Conservation (phyloP, 208 protist species). For the Angomonas ambiguus region DNA sequence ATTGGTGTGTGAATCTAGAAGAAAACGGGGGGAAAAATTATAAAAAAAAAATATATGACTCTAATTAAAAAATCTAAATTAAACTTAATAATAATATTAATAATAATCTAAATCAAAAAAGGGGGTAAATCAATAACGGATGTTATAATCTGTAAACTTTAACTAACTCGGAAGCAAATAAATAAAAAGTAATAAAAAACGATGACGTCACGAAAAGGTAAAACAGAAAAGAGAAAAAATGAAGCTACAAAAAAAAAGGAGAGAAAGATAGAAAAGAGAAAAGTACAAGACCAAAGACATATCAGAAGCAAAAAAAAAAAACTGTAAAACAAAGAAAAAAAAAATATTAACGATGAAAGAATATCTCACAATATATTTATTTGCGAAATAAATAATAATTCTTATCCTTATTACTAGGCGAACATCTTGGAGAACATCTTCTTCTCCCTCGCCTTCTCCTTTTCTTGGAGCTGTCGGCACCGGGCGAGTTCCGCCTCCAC, state of each 20-base stretch:
- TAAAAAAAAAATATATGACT: constrained; percentile 5
- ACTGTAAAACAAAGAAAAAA: constrained; percentile 5
- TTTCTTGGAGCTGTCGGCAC: constrained; percentile 26
- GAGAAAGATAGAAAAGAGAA: constrained; percentile 10
- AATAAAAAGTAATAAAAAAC: no score
- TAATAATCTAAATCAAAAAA: no score
- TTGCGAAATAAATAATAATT: background rate
- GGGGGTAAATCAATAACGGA: no score
- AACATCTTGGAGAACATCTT: constrained; percentile 77
- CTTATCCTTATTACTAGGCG: constrained; percentile 10
- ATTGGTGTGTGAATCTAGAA: constrained; percentile 11
- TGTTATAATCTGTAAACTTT: no score
- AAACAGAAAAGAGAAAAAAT: no score
- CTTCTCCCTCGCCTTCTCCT: constrained; percentile 48
- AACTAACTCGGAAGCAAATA: no score
- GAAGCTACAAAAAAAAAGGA: constrained; percentile 12
- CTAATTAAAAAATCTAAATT: constrained; percentile 4
- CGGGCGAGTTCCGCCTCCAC: constrained; percentile 40
- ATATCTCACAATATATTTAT: background rate
- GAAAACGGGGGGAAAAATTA: constrained; percentile 10
- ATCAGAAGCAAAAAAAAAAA: constrained; percentile 14
- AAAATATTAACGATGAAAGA: background rate
- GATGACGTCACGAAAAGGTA: no score
- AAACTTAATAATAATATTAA: constrained; percentile 13
- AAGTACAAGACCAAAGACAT: background rate